Base-by-base conservation (phyloP, 108 stramenopile species). In the Pseudonitzschia multistriata region DNA sequence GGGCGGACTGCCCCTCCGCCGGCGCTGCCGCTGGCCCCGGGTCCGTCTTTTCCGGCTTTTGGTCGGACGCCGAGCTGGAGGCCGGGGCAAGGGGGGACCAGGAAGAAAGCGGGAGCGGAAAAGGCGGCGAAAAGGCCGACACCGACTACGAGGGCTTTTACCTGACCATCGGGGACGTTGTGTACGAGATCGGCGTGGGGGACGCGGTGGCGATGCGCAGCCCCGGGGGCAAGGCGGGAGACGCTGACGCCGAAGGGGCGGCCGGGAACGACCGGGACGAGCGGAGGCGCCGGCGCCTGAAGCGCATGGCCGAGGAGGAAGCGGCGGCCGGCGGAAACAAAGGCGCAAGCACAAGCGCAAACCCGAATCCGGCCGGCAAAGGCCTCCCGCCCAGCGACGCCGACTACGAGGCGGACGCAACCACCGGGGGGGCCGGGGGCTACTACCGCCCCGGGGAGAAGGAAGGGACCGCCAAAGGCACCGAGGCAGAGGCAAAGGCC, bases 161-260 rank as follows among this genome's bases (percentile, higher is more conserved):
- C 25, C 31, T 74, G 19, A 67, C 73, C 8, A 49, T 72, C 31
- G 73, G 66, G 35, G 80, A 77, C 28, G 53, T 42, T 47, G 35
- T 15, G 45, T 68, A 37, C 69, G 65, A 63, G 22, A 71, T 89
- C 31, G 65, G 77, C 37, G 55, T 71, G 27, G 88, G 88, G 49
- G 85, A 87, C 75, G 68, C 42, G 31, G 78, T 85, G 25, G 67
- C 81, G 34, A 50, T 89, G 56, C 74, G 79, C 47, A 76, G 76
- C 27, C 75, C 72, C 39, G 34, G 13, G 67, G 50, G 33, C 48
- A 25, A 53, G 73, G 0, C 35, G 29, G 55, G 40, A 25, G 29
- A 70, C 48, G 50, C 24, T 17, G 27, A 70, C 37, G 22, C 59
- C 15, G 55, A 49, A 2, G 36, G 13, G 17, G 62, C 37, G 7